Base-by-base conservation (phyloP, 148 eudicot genomes). In the Rhododendron kiyosumense region DNA sequence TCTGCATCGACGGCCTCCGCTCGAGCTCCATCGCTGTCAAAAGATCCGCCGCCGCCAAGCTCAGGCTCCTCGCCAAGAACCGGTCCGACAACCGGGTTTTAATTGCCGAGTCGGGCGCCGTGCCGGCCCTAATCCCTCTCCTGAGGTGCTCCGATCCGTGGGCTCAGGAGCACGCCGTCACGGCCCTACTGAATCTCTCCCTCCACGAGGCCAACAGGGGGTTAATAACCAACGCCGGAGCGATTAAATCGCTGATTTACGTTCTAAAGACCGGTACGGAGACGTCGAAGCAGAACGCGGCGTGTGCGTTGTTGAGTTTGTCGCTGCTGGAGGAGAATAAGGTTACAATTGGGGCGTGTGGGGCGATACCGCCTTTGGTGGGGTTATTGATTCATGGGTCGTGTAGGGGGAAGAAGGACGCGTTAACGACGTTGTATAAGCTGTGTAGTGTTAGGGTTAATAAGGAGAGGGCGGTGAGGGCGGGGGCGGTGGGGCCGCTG, bases 151-250 rank as follows among this genome's bases (percentile, higher is more conserved):
- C 88, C 14, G 99, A 96, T 84, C 98, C 98, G 5, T 89, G 89
- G 92, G 91, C 96, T 3, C 99, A 96, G 78, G 98, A 96, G 80
- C 95, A 96, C 79, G 91, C 99, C 0, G 99, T 96, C 0, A 96
- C 99, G 7, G 99, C 99, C 13, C 30, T 96, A 1, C 84, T 96
- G 0, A 96, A 96, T 36, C 79, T 96, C 3, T 96, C 99, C 0
- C 90, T 96, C 2, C 92, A 85, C 36, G 94, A 90, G 22, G 88
- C 84, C 0, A 96, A 94, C 84, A 92, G 91, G 85, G 22, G 54
- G 5, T 80, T 89, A 2, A 93, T 96, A 30, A 81, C 95, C 0
- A 87, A 84, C n/a, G 82, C 92, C 0, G 94, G 94, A 0, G 93
- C 98, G 0, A 88, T 96, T 0, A 96, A 96, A 65, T 88, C 98